Conservation (phyloP, 139 green algal species). For the Picochlorum sp. region DNA sequence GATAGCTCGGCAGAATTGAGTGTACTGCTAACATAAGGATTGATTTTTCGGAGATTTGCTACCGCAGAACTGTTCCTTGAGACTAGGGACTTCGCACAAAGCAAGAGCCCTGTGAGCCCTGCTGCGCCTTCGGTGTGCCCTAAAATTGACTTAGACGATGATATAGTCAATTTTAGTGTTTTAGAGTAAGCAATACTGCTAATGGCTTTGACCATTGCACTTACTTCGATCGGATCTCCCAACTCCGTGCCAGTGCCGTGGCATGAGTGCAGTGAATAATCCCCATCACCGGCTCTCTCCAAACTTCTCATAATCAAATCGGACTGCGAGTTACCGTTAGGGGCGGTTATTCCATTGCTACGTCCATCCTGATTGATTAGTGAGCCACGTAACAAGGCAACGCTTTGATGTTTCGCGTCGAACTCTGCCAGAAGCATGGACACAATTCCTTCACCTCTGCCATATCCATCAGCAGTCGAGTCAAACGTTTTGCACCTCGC, state of each 20-base stretch:
- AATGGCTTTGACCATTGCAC: slow-evolving; percentile 28
- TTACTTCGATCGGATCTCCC: slow-evolving; percentile 80
- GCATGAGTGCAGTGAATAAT: slow-evolving; percentile 17
- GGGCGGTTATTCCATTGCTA: slow-evolving; percentile 41
- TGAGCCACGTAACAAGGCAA: slow-evolving; percentile 21
- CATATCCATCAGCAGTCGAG: slow-evolving; percentile 41
- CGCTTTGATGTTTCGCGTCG: not conserved
- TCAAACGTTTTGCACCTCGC: slow-evolving; percentile 53
- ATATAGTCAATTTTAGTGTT: not conserved
- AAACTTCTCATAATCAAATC: slow-evolving; percentile 16
- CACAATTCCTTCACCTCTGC: slow-evolving; percentile 36
- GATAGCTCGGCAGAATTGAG: slow-evolving; percentile 1
- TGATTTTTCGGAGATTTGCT: slow-evolving; percentile 50
- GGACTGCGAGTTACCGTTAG: slow-evolving; percentile 46
- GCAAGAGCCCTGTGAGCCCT: slow-evolving; percentile 48
- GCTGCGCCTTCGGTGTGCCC: slow-evolving; percentile 46
- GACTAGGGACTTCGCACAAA: slow-evolving; percentile 22
- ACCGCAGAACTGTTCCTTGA: slow-evolving; percentile 10
- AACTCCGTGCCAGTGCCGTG: slow-evolving; percentile 78
- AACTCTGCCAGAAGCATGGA: slow-evolving; percentile 10
- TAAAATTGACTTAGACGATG: slow-evolving; percentile 36
- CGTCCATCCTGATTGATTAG: slow-evolving; percentile 49
- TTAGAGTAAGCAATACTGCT: not conserved
- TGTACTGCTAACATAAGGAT: slow-evolving; percentile 40
- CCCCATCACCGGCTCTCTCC: not conserved